Percentiles rank a stretch among this genome's conserved stretches.
These are phyloP conservation scores for Lumnitzera littorea DNA, from an alignment of 345 rosid species.

Conservation along the genomic window DNA sequence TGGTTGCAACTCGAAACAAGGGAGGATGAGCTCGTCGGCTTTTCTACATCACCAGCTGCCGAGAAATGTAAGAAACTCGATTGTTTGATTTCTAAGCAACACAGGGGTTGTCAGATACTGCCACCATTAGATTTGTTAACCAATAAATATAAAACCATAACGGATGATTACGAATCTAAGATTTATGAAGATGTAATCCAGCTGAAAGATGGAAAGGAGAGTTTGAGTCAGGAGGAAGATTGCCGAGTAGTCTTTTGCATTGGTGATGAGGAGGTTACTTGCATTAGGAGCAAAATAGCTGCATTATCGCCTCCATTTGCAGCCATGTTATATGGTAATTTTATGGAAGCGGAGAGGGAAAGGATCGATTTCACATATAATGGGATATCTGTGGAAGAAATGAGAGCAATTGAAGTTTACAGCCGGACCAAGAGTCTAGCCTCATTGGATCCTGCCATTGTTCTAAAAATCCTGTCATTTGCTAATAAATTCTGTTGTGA, in stretches of 20 bases:
- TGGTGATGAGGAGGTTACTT: conserved; percentile 46
- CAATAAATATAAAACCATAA: too few relatives aligned
- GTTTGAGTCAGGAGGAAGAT: conserved; percentile 31
- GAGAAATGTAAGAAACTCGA: conserved; percentile 58
- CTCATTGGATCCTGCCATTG: conserved; percentile 43
- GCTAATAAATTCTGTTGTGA: conserved; percentile 88
- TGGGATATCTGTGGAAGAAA: conserved; percentile 58
- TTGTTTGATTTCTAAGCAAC: conserved; percentile 19
- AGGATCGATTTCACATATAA: conserved; percentile 55
- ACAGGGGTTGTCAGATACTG: too few relatives aligned
- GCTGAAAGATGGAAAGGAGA: conserved; percentile 18
- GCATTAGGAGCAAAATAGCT: conserved; percentile 55
- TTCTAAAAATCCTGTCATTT: conserved; percentile 67
- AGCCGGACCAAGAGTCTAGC: conserved; percentile 61
- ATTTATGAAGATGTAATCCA: conserved; percentile 24
- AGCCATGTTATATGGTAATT: conserved; percentile 77
- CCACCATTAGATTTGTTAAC: too few relatives aligned
- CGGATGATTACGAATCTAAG: conserved; percentile 33
- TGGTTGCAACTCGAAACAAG: conserved; percentile 86
- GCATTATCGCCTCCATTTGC: conserved; percentile 65
- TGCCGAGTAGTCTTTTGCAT: conserved; percentile 42
- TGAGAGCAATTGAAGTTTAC: conserved; percentile 68
- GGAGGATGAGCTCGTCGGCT: conserved; percentile 57
- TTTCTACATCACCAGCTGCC: conserved; percentile 45
- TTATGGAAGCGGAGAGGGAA: conserved; percentile 45